Percentiles rank a stretch among this genome's conserved stretches.
Conservation (phyloP, 108 stramenopile genomes). For the Fragilaria radians region DNA sequence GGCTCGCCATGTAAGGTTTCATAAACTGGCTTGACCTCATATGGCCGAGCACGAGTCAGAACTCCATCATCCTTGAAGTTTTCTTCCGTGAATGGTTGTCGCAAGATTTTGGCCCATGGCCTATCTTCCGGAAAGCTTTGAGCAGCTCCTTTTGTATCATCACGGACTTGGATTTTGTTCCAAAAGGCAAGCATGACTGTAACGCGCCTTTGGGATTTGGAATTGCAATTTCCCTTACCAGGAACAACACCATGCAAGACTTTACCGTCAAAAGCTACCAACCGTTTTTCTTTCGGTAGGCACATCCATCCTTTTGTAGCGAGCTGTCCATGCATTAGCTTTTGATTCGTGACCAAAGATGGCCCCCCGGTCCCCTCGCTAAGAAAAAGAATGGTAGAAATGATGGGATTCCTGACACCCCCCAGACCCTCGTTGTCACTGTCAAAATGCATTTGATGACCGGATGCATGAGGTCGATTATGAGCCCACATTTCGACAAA, state of each 20-base stretch:
- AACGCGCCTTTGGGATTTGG: conserved; percentile 37
- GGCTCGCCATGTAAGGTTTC: conserved; percentile 54
- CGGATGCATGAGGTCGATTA: conserved; percentile 84
- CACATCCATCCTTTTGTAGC: conserved; percentile 70
- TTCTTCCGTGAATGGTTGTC: conserved; percentile 3
- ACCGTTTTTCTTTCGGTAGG: conserved; percentile 41
- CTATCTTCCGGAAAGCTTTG: conserved; percentile 45
- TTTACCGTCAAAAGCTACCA: conserved; percentile 76
- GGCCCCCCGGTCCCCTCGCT: conserved; percentile 60
- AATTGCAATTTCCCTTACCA: conserved; percentile 46
- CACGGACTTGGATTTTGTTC: conserved; percentile 55
- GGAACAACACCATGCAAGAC: conserved; percentile 88
- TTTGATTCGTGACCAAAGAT: conserved; percentile 75
- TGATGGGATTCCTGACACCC: conserved; percentile 76
- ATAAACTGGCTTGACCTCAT: conserved; percentile 43
- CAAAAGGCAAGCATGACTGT: conserved; percentile 92
- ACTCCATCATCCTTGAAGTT: conserved; percentile 14
- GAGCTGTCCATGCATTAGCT: conserved; percentile 29
- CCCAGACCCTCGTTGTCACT: conserved; percentile 76
- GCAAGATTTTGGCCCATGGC: neutral
- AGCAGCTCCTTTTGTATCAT: conserved; percentile 46
- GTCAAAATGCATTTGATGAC: conserved; percentile 93
- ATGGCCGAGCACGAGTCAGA: conserved; percentile 21
- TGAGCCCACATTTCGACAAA: conserved; percentile 89
- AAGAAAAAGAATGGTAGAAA: conserved; percentile 62